Base-by-base conservation (phyloP, 2,329 filamentous ascomycete species). In the Metarhizium guizhouense region DNA sequence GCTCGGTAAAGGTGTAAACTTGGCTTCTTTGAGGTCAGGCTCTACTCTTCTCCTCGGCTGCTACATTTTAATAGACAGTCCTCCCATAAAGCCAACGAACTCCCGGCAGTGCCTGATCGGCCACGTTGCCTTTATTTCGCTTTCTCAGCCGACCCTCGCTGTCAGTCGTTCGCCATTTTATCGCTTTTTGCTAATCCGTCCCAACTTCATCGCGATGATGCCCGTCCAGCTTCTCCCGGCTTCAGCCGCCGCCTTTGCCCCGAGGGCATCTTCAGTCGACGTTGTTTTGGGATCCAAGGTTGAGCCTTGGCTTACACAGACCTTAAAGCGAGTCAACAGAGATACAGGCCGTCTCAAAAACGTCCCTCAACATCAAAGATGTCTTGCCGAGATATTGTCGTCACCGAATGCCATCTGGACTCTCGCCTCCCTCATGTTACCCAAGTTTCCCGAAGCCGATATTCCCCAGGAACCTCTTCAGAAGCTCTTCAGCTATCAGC, bases 321-420 rank as follows among this genome's bases (percentile, higher is more conserved):
- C 92, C 11, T 80, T 99, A 67, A 97, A 97, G 82, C 86, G 94
- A 72, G 91, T 96, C 76, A 97, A 96, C 80, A 84, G 88, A 64
- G 85, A 96, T 66, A 99, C 97, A 83, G 88, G 94, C 65, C 93
- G 93, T 58, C 83, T 97, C 73, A 99, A 99, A 82, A 96, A 89
- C 72, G 89, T 96, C 51, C 86, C 90, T 56, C 94, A 99, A 72
- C 94, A 97, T 76, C 91, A 92, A 65, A 84, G 90, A 79, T 97
- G 93, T 75, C 82, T 99, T 66, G 95, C 92, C 56, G 94, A 97
- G 78, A 95, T 88, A 0, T 79, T 99, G 54, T 96, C 93, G 47
- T 92, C 88, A 54, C 73, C 86, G 58, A 90, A 90, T 67, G 94
- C 93, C 62, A 93, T 97, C 72, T 99, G 93, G 93, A 95, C 87